Evolutionary conservation across 441 rosid genomes (phyloP), one percentile per base, ranked within the genome.

Genomic region (Gossypium gossypioides): DNA sequence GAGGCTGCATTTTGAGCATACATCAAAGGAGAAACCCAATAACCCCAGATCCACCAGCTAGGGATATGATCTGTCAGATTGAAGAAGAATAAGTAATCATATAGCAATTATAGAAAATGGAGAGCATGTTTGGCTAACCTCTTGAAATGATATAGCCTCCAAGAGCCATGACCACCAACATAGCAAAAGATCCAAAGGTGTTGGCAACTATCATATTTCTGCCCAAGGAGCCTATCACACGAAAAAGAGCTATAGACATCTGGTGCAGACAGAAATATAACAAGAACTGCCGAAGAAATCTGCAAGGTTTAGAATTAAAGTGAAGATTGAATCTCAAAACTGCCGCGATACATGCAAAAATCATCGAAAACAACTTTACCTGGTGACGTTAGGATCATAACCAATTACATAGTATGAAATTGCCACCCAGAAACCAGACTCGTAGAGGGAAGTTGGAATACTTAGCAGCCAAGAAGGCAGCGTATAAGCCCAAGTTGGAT

Each of bases 21-120:
- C 89, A 87, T 87, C 88, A 95, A 77, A 52, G 98, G 97, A 78
- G 98, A 95, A 61, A 92, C 62, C 99, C 98, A 95, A 83, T 80
- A 95, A 75, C 98, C 99, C 99, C 98, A 95, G 68, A 89, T 84
- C 99, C 99, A 95, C 99, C 98, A 91, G 15, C 76, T 77, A 7
- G 98, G 98, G 69, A 95, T 89, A 68, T 80, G 77, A 79, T 95
- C 98, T 95, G 89, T 72, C 73, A 81, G 44, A 71, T 61, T 24
- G 65, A 76, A 70, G 29, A 78, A 59, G 48, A 62, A 21, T 48
- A 48, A 67, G 52, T 52, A 74, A 64, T 66, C 59, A 74, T 4
- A 69, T 12, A 9, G 59, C 24, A 44, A 40, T 6, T 56, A 32
- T 25, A 58, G 24, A 24, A 75, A 59, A 72, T 37, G 16, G 70